Conservation (phyloP, 116 monocot species). For the Phalaenopsis hybrid region DNA sequence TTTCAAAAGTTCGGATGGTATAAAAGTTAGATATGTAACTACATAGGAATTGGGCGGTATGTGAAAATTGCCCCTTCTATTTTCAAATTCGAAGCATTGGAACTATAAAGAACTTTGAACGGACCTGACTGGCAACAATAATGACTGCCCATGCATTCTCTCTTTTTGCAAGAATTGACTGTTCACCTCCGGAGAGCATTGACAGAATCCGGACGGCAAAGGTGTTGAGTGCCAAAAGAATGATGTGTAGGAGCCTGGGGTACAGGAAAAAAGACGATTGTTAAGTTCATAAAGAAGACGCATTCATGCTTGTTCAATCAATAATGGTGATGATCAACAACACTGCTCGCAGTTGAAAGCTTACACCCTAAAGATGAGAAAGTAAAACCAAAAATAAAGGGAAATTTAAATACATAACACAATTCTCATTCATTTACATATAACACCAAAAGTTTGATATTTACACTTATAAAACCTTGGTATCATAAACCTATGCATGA, state of each 20-base stretch:
- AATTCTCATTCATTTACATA: too few relatives aligned
- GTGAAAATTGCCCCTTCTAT: neutral
- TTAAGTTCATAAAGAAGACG: constrained; percentile 2
- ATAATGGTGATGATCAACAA: neutral
- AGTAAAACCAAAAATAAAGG: neutral
- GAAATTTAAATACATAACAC: neutral
- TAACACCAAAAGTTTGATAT: too few relatives aligned
- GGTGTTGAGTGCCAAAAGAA: constrained; percentile 53
- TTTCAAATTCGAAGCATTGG: neutral
- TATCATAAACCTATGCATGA: too few relatives aligned
- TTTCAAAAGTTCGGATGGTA: too few relatives aligned
- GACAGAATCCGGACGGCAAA: constrained; percentile 38
- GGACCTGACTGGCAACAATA: constrained; percentile 93
- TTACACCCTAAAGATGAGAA: neutral
- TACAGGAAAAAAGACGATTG: neutral
- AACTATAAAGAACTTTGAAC: constrained; percentile 8
- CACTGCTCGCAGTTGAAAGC: neutral
- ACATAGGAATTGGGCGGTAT: too few relatives aligned
- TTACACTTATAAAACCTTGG: too few relatives aligned
- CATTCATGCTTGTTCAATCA: neutral
- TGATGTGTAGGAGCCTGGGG: constrained; percentile 64
- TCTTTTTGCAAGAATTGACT: constrained; percentile 65
- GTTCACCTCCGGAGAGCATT: constrained; percentile 18
- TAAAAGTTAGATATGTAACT: too few relatives aligned
- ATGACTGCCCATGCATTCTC: constrained; percentile 81